Evolutionary conservation across 2,329 filamentous ascomycete species (phyloP).

Genomic region (Fusarium camptoceras): DNA sequence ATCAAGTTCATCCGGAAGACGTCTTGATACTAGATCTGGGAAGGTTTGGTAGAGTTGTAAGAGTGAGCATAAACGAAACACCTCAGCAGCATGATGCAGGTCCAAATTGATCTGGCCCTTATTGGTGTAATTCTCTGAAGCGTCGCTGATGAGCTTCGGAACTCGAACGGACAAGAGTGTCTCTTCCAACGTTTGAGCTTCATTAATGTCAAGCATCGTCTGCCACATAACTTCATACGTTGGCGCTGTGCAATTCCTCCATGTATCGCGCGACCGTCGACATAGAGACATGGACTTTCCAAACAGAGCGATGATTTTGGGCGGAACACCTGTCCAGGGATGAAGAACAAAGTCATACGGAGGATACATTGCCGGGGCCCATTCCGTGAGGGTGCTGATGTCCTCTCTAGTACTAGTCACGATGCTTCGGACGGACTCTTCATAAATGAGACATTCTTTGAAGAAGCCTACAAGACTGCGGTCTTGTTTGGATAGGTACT

Average conservation of each 20-base stretch:
- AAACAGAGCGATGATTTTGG: slow-evolving; percentile 33
- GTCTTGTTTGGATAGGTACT: slow-evolving; percentile 26
- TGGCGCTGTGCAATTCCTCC: slow-evolving; percentile 33
- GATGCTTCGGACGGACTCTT: slow-evolving; percentile 37
- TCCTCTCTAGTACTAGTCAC: slow-evolving; percentile 36
- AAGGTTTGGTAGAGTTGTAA: slow-evolving; percentile 56
- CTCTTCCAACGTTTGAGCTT: slow-evolving; percentile 37
- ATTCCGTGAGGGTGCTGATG: slow-evolving; percentile 35
- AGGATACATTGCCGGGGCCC: slow-evolving; percentile 13
- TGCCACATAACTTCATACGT: slow-evolving; percentile 40
- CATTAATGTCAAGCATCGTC: slow-evolving; percentile 35
- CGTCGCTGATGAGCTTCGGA: slow-evolving; percentile 14
- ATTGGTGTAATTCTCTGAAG: not conserved
- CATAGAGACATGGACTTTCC: slow-evolving; percentile 40
- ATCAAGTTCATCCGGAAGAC: slow-evolving; percentile 41
- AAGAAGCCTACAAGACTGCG: slow-evolving; percentile 31
- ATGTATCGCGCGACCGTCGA: slow-evolving; percentile 34
- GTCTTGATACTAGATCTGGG: slow-evolving; percentile 49
- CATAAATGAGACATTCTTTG: slow-evolving; percentile 37
- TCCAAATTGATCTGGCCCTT: slow-evolving; percentile 35
- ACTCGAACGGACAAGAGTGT: slow-evolving; percentile 31
- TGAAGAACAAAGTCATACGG: slow-evolving; percentile 35
- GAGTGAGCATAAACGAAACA: slow-evolving; percentile 52
- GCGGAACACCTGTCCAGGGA: slow-evolving; percentile 38
- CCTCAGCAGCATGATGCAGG: slow-evolving; percentile 52